Base-by-base conservation (phyloP, 352 stramenopile species). In the Globisporangium paroecandrum region DNA sequence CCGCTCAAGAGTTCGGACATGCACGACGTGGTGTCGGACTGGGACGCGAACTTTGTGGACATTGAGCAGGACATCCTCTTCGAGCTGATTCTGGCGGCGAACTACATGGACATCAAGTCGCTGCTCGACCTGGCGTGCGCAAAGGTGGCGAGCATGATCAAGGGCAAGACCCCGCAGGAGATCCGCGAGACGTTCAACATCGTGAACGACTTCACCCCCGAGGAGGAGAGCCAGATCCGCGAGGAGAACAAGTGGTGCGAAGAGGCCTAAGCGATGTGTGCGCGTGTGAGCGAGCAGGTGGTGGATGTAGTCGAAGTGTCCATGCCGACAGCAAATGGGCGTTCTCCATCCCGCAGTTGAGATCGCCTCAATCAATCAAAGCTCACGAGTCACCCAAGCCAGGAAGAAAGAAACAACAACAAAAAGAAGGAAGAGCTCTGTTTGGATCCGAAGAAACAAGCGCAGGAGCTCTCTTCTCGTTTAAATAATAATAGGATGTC, bases 231-330 rank as follows among this genome's bases (percentile, higher is more conserved):
- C 29, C 95, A 99, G 82, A 98, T 99, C 51, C 92, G 98, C 36
- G 97, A 99, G 79, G 98, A 99, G 80, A 99, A 99, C 91, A 99
- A 99, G 83, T 99, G 98, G 98, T 99, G 97, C 73, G 98, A 99
- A 85, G 97, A 99, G 74, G 93, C 96, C 58, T 99, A 98, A 87
- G 27, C 22, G 62, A n/a, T 24, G 0, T 0, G 7, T 59, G 54
- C 1, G 25, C 6, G 27, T 1, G 5, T 55, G 47, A 22, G 43
- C 5, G 18, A 51, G 18, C 41, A 20, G 13, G 4, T 7, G 38
- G 41, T 51, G 43, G 15, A 47, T 47, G 43, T 1, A n/a, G 43
- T 43, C 36, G 27, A 41, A 13, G 36, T n/a, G 43, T 22, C 4
- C 5, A 22, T 51, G 43, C 43, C 15, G 7, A 51, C 9, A 22